These are phyloP conservation scores for Fusarium concolor DNA, from an alignment of 2,329 filamentous ascomycete genomes.

Conservation along the genomic window DNA sequence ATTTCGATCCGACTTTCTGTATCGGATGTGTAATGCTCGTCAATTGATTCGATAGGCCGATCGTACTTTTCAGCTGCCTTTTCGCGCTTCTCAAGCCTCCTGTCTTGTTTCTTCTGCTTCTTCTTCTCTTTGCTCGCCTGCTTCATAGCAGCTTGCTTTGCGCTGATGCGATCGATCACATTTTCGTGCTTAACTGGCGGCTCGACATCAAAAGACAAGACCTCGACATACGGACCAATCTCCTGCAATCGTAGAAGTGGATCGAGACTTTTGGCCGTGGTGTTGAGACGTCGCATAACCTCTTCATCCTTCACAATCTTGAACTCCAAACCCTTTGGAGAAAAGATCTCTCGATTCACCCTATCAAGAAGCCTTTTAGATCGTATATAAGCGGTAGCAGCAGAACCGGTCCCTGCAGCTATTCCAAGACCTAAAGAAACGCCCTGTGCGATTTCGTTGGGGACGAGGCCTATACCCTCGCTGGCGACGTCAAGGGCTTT, in stretches of 20 bases:
- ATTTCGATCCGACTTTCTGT: neutral
- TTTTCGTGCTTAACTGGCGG: neutral
- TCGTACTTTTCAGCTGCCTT: slow-evolving; percentile 1
- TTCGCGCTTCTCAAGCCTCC: neutral
- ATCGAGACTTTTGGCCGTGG: slow-evolving; percentile 6
- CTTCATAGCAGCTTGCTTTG: slow-evolving; percentile 13
- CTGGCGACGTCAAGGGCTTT: slow-evolving; percentile 11
- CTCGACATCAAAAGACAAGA: slow-evolving; percentile 11
- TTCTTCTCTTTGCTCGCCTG: slow-evolving; percentile 8
- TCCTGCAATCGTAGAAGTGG: slow-evolving; percentile 1
- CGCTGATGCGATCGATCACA: slow-evolving; percentile 19
- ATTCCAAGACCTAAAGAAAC: slow-evolving; percentile 7
- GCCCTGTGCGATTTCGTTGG: slow-evolving; percentile 8
- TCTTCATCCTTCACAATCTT: slow-evolving; percentile 16
- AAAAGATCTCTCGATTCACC: neutral
- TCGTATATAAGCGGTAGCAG: slow-evolving; percentile 15
- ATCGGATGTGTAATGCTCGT: slow-evolving; percentile 9
- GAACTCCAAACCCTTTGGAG: slow-evolving; percentile 6
- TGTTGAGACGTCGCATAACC: slow-evolving; percentile 8
- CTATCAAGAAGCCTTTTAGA: slow-evolving; percentile 6
- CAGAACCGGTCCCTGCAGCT: slow-evolving; percentile 12
- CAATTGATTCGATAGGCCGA: slow-evolving; percentile 3
- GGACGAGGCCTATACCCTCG: slow-evolving; percentile 12
- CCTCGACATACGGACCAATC: neutral
- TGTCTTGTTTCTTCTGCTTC: slow-evolving; percentile 9